phyloP scores from a whole-genome alignment of 306 rosid species.

The Corylus heterophylla region DNA sequence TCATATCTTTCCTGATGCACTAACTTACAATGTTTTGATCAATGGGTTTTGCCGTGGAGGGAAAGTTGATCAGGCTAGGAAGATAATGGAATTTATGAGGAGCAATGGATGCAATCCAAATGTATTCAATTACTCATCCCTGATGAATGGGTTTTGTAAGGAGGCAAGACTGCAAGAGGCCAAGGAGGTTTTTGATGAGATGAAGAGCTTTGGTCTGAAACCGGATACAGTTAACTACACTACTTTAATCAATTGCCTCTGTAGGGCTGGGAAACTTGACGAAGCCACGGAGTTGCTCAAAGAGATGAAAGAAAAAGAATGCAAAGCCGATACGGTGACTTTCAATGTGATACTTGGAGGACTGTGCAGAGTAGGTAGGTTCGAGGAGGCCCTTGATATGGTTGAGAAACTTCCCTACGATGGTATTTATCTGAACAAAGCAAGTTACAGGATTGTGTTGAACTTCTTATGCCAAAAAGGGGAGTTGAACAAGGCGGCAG shows the following conservation, averaged over 20 bases:
- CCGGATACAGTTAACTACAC: constrained; percentile 74
- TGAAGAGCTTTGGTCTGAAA: constrained; percentile 58
- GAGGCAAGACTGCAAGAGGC: constrained; percentile 61
- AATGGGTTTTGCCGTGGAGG: constrained; percentile 72
- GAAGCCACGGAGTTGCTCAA: constrained; percentile 66
- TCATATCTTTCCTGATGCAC: constrained; percentile 63
- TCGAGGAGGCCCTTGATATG: constrained; percentile 72
- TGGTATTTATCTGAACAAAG: constrained; percentile 78
- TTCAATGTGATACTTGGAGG: constrained; percentile 80
- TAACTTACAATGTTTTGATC: constrained; percentile 72
- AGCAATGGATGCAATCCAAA: constrained; percentile 77
- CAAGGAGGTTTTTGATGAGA: constrained; percentile 53
- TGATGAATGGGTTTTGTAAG: constrained; percentile 67
- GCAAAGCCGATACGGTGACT: constrained; percentile 66
- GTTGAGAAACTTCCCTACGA: constrained; percentile 65
- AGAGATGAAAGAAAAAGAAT: constrained; percentile 64
- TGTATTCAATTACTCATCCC: constrained; percentile 63
- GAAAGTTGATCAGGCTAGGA: constrained; percentile 63
- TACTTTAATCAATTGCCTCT: constrained; percentile 59
- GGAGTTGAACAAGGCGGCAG: constrained; percentile 58
- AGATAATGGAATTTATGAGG: constrained; percentile 70
- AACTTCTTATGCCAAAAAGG: constrained; percentile 58
- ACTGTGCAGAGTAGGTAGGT: constrained; percentile 61
- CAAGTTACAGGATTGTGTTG: constrained; percentile 81
- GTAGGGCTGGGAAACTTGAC: constrained; percentile 52